These are phyloP conservation scores for Kwoniella sp. DNA, from an alignment of 768 basidiomycete species.

Conservation along the genomic window DNA sequence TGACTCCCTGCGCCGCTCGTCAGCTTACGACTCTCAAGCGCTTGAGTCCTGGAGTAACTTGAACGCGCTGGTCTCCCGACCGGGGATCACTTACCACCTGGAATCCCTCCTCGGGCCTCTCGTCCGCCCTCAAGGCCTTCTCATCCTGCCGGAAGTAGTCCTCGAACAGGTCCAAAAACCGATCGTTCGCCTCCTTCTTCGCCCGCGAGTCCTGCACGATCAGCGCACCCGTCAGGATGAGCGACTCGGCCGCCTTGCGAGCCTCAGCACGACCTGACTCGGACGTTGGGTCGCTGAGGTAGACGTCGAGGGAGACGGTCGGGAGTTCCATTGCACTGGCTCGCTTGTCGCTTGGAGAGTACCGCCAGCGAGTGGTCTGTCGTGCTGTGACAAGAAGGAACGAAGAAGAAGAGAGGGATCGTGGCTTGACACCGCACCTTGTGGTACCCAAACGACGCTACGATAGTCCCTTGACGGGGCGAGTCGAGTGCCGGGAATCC, in stretches of 20 bases:
- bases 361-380: too few relatives aligned
- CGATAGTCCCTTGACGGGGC: too few relatives aligned
- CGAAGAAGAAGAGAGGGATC: too few relatives aligned
- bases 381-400: too few relatives aligned
- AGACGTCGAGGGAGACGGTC: conserved; percentile 37
- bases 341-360: too few relatives aligned
- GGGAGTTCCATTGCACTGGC: conserved; percentile 23
- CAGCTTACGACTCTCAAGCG: too few relatives aligned
- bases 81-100: conserved; percentile 57
- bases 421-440: too few relatives aligned
- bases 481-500: too few relatives aligned
- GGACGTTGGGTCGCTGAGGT: conserved; percentile 30
- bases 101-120: conserved; percentile 78
- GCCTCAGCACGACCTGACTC: conserved; percentile 12
- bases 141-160: conserved; percentile 82
- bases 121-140: conserved; percentile 64
- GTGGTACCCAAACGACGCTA: too few relatives aligned
- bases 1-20: conserved; percentile 84
- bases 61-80: too few relatives aligned
- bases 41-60: too few relatives aligned
- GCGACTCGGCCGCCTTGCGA: conserved; percentile 69
- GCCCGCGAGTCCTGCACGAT: conserved; percentile 81
- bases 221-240: conserved; percentile 80
- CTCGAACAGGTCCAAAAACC: conserved; percentile 83
- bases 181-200: conserved; percentile 70